Evolutionary conservation across 768 basidiomycete species (phyloP).

Genomic region (Botryobasidium botryosum): DNA sequence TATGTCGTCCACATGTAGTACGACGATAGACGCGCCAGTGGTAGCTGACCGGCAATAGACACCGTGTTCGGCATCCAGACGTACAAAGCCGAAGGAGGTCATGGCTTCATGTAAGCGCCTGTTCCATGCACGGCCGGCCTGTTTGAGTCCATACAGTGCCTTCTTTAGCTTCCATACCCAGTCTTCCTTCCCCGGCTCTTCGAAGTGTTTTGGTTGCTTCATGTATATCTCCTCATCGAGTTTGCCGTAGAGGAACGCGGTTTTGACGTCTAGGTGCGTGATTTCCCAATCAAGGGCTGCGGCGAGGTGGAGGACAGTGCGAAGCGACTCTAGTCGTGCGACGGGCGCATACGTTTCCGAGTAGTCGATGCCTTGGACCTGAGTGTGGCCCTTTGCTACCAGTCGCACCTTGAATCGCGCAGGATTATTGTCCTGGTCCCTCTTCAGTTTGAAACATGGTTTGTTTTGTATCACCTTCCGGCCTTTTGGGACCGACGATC

Average conservation of each 20-base stretch:
- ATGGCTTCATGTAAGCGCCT: constrained; percentile 1
- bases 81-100: neutral
- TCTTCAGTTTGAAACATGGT: constrained; percentile 18
- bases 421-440: constrained; percentile 15
- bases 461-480: constrained; percentile 14
- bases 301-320: constrained; percentile 8
- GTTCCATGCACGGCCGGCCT: constrained; percentile 23
- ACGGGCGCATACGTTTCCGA: constrained; percentile 16
- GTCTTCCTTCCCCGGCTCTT: neutral
- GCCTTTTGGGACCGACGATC: constrained; percentile 13
- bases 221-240: constrained; percentile 15
- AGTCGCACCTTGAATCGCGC: constrained; percentile 23
- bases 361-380: constrained; percentile 23
- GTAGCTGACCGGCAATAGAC: neutral
- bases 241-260: constrained; percentile 11
- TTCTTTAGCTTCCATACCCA: constrained; percentile 14
- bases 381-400: constrained; percentile 28
- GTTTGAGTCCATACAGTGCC: constrained; percentile 25
- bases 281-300: constrained; percentile 9
- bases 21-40: neutral
- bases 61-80: neutral
- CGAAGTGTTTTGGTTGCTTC: constrained; percentile 3
- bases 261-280: constrained; percentile 10
- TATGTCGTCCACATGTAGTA: constrained; percentile 3
- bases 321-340: constrained; percentile 9